Percentiles rank a stretch among this genome's conserved stretches.
Conservation (phyloP, 352 stramenopile genomes). For the Thalassiosira mediterranea region DNA sequence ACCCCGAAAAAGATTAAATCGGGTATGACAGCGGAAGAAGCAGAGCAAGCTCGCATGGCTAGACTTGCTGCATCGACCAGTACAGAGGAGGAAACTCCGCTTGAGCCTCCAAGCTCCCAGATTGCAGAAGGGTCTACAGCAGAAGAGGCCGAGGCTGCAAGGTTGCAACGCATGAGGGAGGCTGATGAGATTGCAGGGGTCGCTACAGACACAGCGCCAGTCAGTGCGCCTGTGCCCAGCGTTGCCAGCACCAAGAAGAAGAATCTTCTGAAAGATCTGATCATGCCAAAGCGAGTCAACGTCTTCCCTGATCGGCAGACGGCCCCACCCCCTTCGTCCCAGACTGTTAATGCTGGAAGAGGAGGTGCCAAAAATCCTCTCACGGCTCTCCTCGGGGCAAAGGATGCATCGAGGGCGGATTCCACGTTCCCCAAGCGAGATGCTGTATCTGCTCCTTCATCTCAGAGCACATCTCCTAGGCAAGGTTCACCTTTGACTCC, state of each 20-base stretch:
- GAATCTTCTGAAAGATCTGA: constrained; percentile 6
- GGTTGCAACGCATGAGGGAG: constrained; percentile 8
- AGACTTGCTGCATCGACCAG: constrained; percentile 6
- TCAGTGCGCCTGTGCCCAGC: neutral
- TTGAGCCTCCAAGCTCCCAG: neutral
- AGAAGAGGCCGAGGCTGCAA: constrained; percentile 34
- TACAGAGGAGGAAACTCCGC: neutral
- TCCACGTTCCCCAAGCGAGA: neutral
- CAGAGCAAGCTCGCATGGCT: constrained; percentile 23
- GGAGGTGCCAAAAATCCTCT: neutral
- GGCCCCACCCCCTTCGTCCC: constrained; percentile 3
- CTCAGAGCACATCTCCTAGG: constrained; percentile 6
- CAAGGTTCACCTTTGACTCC: constrained; percentile 1
- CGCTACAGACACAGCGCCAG: neutral
- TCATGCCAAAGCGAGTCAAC: constrained; percentile 13
- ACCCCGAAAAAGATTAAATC: constrained; percentile 12
- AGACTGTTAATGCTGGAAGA: constrained; percentile 1
- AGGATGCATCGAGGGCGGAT: neutral
- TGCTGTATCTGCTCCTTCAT: constrained; percentile 9
- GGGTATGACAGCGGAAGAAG: constrained; percentile 30
- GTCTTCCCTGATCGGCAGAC: constrained; percentile 3
- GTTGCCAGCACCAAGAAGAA: neutral
- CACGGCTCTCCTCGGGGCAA: neutral
- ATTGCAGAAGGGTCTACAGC: constrained; percentile 23
- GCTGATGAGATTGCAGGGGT: constrained; percentile 18